Evolutionary conservation across 1,139 yeast species (phyloP), one percentile per base, ranked within the genome.

Genomic region (Hemisphaericaspora lyxosophila): DNA sequence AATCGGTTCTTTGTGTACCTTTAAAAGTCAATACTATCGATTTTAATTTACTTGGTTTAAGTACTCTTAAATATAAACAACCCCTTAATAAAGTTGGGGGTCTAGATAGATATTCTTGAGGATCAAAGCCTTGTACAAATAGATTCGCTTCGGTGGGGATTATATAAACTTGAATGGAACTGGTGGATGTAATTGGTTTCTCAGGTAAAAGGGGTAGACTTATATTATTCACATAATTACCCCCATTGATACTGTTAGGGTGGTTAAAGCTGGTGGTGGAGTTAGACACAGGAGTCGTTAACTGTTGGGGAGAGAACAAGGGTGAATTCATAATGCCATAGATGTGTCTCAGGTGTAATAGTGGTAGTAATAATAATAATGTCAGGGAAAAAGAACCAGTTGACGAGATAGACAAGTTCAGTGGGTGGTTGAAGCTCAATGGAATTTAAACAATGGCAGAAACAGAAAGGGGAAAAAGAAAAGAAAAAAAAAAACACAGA

Each of bases 1-100:
- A 92, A 47, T 92, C 97, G 0, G 98, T 92, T 46, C 86, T 70
- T 31, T 87, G 78, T 2, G 64, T 59, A 2, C 97, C 98, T 45
- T 76, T 75, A 55, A 92, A 83, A 2, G 73, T 64, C 38, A 92
- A 64, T 3, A 69, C 59, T n/a, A 92, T 78, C 26, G 78, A 60
- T 59, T 85, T 88, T 47, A 92, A 69, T 59, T 83, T 88, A 26
- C 84, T 72, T 0, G 95, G 84, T 54, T 89, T 90, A 35, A 81
- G 56, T 5, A 89, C 75, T 32, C 90, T 70, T 7, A 92, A 50
- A 33, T 83, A 78, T 20, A 92, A 67, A 17, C 94, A 79, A 1
- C 98, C 98, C 42, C 98, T 70, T 31, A 92, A 70, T 37, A 92
- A 64, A 2, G 95, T 78, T 0, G 97, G 96, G 5, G 95, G 88